These are phyloP conservation scores for Annulohypoxylon maeteangense DNA, from an alignment of 495 filamentous ascomycete genomes.

Conservation along the genomic window DNA sequence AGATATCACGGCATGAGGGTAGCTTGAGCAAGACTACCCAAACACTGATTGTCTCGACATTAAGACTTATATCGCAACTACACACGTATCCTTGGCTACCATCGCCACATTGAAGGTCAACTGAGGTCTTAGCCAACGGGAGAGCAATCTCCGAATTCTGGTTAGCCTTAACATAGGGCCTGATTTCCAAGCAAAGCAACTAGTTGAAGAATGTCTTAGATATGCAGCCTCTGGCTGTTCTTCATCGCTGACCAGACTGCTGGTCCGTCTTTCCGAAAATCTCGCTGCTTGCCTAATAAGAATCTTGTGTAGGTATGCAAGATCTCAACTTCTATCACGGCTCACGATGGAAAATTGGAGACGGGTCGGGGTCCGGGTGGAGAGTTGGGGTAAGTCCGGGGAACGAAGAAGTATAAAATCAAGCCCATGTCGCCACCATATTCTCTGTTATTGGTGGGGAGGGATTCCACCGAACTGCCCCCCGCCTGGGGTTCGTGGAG, in stretches of 20 bases:
- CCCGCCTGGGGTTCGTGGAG: conserved; percentile 8
- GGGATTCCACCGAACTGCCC: conserved; percentile 40
- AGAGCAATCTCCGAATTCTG: conserved; percentile 14
- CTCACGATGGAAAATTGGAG: conserved; percentile 30
- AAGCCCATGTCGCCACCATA: neutral
- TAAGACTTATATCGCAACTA: conserved; percentile 20
- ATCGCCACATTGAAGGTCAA: conserved; percentile 25
- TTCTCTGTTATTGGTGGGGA: conserved; percentile 40
- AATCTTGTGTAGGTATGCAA: neutral
- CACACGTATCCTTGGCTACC: conserved; percentile 13
- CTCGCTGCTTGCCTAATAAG: neutral
- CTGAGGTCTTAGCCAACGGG: conserved; percentile 18
- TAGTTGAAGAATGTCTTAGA: neutral
- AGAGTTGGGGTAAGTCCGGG: conserved; percentile 14
- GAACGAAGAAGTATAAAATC: neutral
- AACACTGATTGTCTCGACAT: neutral
- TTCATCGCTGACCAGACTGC: neutral
- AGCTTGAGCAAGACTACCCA: neutral
- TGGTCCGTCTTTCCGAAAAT: conserved; percentile 13
- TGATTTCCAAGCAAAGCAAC: neutral
- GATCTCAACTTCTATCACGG: conserved; percentile 1
- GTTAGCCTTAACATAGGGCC: neutral
- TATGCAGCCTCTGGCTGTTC: neutral
- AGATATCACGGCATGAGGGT: neutral
- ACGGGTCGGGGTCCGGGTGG: conserved; percentile 28